These are phyloP conservation scores for Takashimella tepidaria DNA, from an alignment of 1,284 basidiomycete species.

Conservation along the genomic window DNA sequence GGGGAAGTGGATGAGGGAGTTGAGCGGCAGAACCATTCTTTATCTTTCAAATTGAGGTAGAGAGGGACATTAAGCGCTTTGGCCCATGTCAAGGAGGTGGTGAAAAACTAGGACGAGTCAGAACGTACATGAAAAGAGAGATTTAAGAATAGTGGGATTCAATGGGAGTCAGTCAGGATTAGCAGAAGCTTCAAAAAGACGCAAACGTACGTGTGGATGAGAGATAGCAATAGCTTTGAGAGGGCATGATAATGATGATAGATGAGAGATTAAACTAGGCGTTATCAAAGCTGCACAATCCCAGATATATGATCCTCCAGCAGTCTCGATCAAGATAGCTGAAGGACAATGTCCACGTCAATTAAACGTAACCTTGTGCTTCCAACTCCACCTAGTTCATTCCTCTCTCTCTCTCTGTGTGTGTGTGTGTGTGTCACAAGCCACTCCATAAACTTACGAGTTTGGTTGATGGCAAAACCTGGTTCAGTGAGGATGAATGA, in stretches of 20 bases:
- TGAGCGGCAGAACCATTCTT: slow-evolving; percentile 38
- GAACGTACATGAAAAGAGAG: too few relatives aligned
- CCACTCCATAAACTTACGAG: slow-evolving; percentile 39
- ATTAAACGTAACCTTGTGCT: too few relatives aligned
- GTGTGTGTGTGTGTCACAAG: too few relatives aligned
- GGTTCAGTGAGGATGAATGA: slow-evolving; percentile 35
- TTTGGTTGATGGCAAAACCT: slow-evolving; percentile 41
- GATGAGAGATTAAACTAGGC: slow-evolving; percentile 25
- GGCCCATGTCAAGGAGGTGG: slow-evolving; percentile 43
- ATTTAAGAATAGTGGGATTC: too few relatives aligned
- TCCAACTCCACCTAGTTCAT: too few relatives aligned
- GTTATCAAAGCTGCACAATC: slow-evolving; percentile 43
- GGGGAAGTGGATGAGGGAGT: slow-evolving; percentile 21
- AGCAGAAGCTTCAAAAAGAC: neutral
- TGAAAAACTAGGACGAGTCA: slow-evolving; percentile 40
- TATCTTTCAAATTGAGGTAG: slow-evolving; percentile 36
- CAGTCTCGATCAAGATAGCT: slow-evolving; percentile 44
- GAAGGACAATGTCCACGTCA: neutral
- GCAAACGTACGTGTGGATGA: slow-evolving; percentile 44
- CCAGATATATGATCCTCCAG: slow-evolving; percentile 41
- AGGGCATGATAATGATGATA: slow-evolving; percentile 23
- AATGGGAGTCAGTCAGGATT: neutral
- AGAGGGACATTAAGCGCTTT: slow-evolving; percentile 40
- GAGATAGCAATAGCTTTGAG: slow-evolving; percentile 44
- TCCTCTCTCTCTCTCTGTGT: too few relatives aligned